Base-by-base conservation (phyloP, 225 moss, liverwort and hornwort species). In the Sphagnum contortum region DNA sequence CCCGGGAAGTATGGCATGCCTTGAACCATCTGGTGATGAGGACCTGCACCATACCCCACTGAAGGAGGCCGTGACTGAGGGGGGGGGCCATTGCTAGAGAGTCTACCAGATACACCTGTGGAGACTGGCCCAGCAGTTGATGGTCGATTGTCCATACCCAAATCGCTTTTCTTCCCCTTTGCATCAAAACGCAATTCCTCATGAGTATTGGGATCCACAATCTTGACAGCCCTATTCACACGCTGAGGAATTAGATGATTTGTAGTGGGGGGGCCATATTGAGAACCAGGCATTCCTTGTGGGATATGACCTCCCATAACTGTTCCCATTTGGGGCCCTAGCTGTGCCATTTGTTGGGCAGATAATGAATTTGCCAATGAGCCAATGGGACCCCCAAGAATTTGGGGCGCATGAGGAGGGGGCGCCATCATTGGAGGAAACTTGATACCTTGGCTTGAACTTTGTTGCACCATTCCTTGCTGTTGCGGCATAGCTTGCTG, bases 101-200 rank as follows among this genome's bases (percentile, higher is more conserved):
- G 79, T 72, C 96, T 85, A 1, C 64, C 77, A 47, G 75, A 48
- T 45, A 77, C 44, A 55, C 81, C 84, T 62, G 83, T 62, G 64
- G 73, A 76, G 61, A 74, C 76, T 66, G 85, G 75, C 61, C 74
- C 79, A 62, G 88, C 76, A 48, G 73, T 63, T 7, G 88, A 64
- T 57, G 73, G 74, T 55, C 66, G 80, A 45, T 48, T 64, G 51
- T 92, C 92, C 64, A 72, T 75, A 50, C 75, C 81, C 9, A 75
- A 63, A 11, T 87, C 87, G 63, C 85, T 87, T 76, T 88, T 96
- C 78, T 85, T 96, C 5, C 82, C 66, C 45, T 83, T 70, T 2
- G 61, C 76, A 64, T 91, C 87, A 71, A 98, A 74, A 77, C 92
- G 88, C 62, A 98, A 63, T 72, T 90, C 92, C 74, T 98, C 92